phyloP scores from a whole-genome alignment of 2,329 filamentous ascomycete species.

The Aspergillus amoenus region DNA sequence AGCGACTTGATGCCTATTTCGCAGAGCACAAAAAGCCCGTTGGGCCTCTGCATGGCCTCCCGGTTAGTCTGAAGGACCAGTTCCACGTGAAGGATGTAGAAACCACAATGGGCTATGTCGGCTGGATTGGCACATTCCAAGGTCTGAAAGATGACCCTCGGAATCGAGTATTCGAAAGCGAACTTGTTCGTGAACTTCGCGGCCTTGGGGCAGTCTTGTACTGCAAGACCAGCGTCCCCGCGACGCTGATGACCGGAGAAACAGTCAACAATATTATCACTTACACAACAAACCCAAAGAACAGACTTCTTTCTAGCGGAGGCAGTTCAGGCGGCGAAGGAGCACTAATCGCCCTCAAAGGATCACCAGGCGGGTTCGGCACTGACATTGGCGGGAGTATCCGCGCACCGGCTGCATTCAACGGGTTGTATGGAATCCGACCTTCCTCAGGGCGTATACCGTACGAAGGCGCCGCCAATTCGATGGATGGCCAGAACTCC shows the following conservation, averaged over 20 bases:
- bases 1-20: constrained; percentile 49
- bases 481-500: constrained; percentile 63
- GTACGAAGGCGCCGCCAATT: constrained; percentile 61
- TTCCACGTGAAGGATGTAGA: constrained; percentile 52
- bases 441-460: constrained; percentile 55
- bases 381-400: constrained; percentile 60
- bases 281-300: constrained; percentile 58
- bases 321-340: constrained; percentile 62
- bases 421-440: constrained; percentile 57
- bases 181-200: constrained; percentile 57
- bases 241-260: constrained; percentile 58
- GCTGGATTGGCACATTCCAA: constrained; percentile 64
- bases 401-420: constrained; percentile 61
- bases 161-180: constrained; percentile 53
- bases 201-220: constrained; percentile 55
- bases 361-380: constrained; percentile 57
- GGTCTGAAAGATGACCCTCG: constrained; percentile 54
- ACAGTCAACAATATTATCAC: constrained; percentile 63
- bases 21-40: constrained; percentile 44
- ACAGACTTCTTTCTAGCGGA: constrained; percentile 54
- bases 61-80: constrained; percentile 55
- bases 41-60: constrained; percentile 64
- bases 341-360: constrained; percentile 54
- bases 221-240: constrained; percentile 57
- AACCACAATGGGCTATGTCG: constrained; percentile 63